Evolutionary conservation across 1,139 yeast genomes (phyloP), one percentile per base, ranked within the genome.

Genomic region (Scheffersomyces segobiensis): DNA sequence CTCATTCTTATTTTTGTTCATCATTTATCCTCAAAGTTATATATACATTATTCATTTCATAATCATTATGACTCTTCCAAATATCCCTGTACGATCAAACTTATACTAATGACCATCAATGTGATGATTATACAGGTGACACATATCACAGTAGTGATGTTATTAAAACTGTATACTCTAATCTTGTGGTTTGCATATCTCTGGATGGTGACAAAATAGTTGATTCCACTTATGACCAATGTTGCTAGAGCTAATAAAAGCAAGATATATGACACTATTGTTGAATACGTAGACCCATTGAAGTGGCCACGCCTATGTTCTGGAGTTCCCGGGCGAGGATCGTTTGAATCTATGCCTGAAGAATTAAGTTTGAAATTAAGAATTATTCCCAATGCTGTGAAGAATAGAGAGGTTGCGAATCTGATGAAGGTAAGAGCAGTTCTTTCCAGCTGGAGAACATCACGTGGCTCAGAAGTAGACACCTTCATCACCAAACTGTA

Each of bases 391-490:
- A 85, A 71, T 0, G 88, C 81, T 2, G 86, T 76, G 50, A 87
- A 73, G 56, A 82, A 77, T 17, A 86, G 71, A 0, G 86, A 75
- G 0, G 82, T 72, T 0, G 87, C 71, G 62, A 86, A 83, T 57
- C 86, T 75, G 54, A 85, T 71, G 70, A 86, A 83, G 42, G 85
- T 75, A 12, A 87, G 71, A 42, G 86, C 77, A 0, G 89, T 85
- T 52, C 89, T 70, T 65, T 86, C 91, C 59, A 83, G 82, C 73
- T 86, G 88, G 18, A 86, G 70, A 24, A 85, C 85, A 68, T 87
- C 91, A 57, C 90, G 71, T 0, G 90, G 89, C 59, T 86, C 87
- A 1, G 87, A 82, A 3, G 83, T 74, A 7, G 77, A 71, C 47
- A 84, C 79, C 46, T 78, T 75, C 56, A 85, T 66, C 3, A 80